A percentile compares a stretch with the other conserved stretches of the same genome.
These are phyloP conservation scores for Eleusine coracana DNA, from an alignment of 176 grass and related monocot genomes.

Conservation along the genomic window DNA sequence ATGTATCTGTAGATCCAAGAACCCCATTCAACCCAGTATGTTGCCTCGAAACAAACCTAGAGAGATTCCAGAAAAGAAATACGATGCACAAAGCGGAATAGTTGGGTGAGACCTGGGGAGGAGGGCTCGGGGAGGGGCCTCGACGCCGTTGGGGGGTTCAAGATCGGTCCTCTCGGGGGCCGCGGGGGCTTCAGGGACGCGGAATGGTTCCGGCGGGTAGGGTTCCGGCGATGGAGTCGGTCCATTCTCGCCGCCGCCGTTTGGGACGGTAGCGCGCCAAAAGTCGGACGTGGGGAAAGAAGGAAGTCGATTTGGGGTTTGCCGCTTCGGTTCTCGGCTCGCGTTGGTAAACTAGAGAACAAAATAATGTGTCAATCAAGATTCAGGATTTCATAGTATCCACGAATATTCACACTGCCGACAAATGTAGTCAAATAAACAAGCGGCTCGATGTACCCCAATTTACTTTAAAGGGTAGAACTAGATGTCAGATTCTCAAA, in stretches of 20 bases:
- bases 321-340: not conserved
- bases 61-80: not conserved
- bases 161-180: not conserved
- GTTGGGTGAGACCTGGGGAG: constrained; percentile 37
- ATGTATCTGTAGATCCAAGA: not conserved
- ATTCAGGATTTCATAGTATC: too few relatives aligned
- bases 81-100: constrained; percentile 6
- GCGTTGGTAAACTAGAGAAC: not conserved
- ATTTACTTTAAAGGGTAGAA: too few relatives aligned
- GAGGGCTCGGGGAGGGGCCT: constrained; percentile 25
- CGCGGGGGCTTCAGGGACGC: constrained; percentile 35
- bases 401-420: too few relatives aligned
- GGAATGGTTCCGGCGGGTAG: constrained; percentile 18
- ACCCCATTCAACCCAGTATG: not conserved
- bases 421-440: too few relatives aligned
- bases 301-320: not conserved
- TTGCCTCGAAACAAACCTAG: not conserved
- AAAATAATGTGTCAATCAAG: too few relatives aligned
- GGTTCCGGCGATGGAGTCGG: constrained; percentile 42
- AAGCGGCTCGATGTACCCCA: too few relatives aligned
- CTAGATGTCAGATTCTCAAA: too few relatives aligned
- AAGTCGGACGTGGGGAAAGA: not conserved
- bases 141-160: not conserved
- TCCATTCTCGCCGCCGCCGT: constrained; percentile 47
- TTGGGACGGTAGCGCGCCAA: constrained; percentile 44